Conservation (phyloP, 2,329 filamentous ascomycete species). For the Aspergillus pseudonomiae region DNA sequence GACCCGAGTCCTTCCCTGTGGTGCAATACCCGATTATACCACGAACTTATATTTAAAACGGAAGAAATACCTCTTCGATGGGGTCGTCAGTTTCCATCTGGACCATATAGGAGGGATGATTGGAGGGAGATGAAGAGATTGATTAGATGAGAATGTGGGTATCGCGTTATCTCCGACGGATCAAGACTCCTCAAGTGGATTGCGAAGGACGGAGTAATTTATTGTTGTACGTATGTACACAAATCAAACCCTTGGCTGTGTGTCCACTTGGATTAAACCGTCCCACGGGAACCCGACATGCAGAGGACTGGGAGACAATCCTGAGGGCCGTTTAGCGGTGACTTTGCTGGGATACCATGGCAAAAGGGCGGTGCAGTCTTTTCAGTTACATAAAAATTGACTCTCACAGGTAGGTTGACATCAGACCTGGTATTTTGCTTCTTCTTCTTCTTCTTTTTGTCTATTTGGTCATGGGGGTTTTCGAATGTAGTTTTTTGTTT, state of each 20-base stretch:
- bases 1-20: not conserved
- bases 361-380: not conserved
- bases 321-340: not conserved
- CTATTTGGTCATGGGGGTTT: no score
- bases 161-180: conserved; percentile 23
- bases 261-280: conserved; percentile 5
- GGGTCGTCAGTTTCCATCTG: not conserved
- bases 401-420: not conserved
- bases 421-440: no score
- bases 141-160: conserved; percentile 31
- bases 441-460: not conserved
- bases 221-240: not conserved
- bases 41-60: not conserved
- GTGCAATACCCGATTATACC: not conserved
- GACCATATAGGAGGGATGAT: not conserved
- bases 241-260: conserved; percentile 6
- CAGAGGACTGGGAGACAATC: not conserved
- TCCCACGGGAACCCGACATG: not conserved
- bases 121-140: conserved; percentile 23
- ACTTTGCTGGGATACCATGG: not conserved
- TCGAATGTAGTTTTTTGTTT: no score
- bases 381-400: conserved; percentile 9
- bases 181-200: conserved; percentile 12
- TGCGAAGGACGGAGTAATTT: conserved; percentile 2
- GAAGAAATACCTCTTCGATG: not conserved